phyloP scores from a whole-genome alignment of 1,139 yeast species.

The Nakaseomyces uthaithaninus region DNA sequence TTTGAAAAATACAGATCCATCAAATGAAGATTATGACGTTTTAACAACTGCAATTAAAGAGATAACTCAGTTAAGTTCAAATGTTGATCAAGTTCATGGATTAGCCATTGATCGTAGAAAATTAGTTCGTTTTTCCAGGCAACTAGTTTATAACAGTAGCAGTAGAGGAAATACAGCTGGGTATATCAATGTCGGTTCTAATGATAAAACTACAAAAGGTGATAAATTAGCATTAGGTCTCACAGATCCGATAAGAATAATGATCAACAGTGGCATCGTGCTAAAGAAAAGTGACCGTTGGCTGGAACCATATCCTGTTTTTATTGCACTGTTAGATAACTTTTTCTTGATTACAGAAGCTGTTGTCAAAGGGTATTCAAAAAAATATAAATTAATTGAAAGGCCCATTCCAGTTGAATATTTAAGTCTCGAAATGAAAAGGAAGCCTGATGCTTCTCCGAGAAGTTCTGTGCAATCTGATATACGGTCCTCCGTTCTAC shows the following conservation, averaged over 20 bases:
- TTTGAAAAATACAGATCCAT: constrained; percentile 41
- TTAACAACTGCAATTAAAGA: constrained; percentile 48
- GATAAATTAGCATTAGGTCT: constrained; percentile 42
- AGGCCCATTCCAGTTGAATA: constrained; percentile 56
- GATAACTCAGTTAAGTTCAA: constrained; percentile 39
- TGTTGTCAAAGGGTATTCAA: constrained; percentile 19
- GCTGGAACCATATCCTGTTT: constrained; percentile 43
- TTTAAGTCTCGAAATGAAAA: constrained; percentile 41
- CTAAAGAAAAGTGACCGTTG: constrained; percentile 55
- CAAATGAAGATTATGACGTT: constrained; percentile 48
- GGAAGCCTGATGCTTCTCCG: constrained; percentile 5
- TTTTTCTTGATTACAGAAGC: constrained; percentile 59
- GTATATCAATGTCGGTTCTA: constrained; percentile 26
- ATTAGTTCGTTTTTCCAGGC: constrained; percentile 41
- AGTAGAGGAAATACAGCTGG: constrained; percentile 28
- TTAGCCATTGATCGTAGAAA: constrained; percentile 48
- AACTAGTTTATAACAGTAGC: constrained; percentile 42
- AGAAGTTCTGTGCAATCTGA: neutral
- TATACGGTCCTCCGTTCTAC: constrained; percentile 1
- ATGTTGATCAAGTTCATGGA: constrained; percentile 48
- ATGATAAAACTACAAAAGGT: constrained; percentile 21
- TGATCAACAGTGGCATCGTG: constrained; percentile 55
- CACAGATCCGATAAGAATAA: constrained; percentile 47
- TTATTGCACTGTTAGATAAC: constrained; percentile 63
- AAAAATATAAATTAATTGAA: constrained; percentile 41